phyloP scores from a whole-genome alignment of 192 early-diverging fungal species.

The Entomortierella parvispora region DNA sequence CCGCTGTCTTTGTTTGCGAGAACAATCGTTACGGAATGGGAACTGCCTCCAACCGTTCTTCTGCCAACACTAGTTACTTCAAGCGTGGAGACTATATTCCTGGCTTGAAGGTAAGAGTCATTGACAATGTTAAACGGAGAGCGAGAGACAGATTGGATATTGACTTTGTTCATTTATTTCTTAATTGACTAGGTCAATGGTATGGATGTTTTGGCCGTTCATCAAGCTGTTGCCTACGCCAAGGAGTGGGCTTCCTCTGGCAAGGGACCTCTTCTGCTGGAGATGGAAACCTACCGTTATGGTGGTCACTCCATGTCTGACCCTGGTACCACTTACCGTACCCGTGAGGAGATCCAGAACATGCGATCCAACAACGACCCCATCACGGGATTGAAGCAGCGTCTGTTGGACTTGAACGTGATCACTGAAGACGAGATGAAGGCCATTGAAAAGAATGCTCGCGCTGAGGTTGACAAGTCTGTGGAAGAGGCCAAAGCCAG shows the following conservation, averaged over 20 bases:
- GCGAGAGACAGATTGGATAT: background rate
- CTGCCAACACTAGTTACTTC: slow-evolving; percentile 93
- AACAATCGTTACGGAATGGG: slow-evolving; percentile 99
- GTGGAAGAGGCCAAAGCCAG: slow-evolving; percentile 83
- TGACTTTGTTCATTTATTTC: slow-evolving; percentile 30
- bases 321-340: slow-evolving; percentile 98
- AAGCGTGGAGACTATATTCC: slow-evolving; percentile 97
- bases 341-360: slow-evolving; percentile 98
- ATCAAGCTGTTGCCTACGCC: slow-evolving; percentile 82
- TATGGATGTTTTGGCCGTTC: slow-evolving; percentile 96
- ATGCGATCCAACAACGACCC: slow-evolving; percentile 95
- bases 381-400: slow-evolving; percentile 91
- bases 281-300: slow-evolving; percentile 98
- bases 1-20: slow-evolving; percentile 95
- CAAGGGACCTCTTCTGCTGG: slow-evolving; percentile 93
- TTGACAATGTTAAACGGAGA: too few species aligned
- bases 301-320: slow-evolving; percentile 99
- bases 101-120: slow-evolving; percentile 75
- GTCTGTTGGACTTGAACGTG: slow-evolving; percentile 75
- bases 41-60: slow-evolving; percentile 88
- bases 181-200: slow-evolving; percentile 68
- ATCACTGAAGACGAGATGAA: slow-evolving; percentile 91
- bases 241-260: slow-evolving; percentile 84
- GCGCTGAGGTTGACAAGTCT: slow-evolving; percentile 86
- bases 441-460: slow-evolving; percentile 92